Percentiles rank a stretch among this genome's conserved stretches.
Conservation (phyloP, 345 rosid species). For the Syzygium jambos region DNA sequence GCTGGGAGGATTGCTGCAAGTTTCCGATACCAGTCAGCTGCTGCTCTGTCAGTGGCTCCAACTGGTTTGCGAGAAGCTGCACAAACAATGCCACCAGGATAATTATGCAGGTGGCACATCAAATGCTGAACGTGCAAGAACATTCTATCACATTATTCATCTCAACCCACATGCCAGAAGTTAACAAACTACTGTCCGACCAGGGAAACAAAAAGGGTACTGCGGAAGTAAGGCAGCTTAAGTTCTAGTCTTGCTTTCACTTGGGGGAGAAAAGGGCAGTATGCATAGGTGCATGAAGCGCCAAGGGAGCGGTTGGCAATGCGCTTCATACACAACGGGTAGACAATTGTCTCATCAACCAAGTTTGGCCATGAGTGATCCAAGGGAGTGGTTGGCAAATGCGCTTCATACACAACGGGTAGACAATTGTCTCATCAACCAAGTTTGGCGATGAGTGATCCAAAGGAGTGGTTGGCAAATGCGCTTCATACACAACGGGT, state of each 20-base stretch:
- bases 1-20: constrained; percentile 96
- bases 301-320: background rate
- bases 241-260: background rate
- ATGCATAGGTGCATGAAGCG: background rate
- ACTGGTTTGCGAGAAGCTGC: constrained; percentile 82
- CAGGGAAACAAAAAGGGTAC: background rate
- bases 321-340: background rate
- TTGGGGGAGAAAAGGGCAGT: background rate
- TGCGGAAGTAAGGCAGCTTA: background rate
- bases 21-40: constrained; percentile 64
- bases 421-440: background rate
- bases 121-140: background rate
- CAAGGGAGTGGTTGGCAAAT: background rate
- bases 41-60: constrained; percentile 98
- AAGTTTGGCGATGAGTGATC: background rate
- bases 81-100: background rate
- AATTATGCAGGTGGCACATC: background rate
- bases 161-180: background rate
- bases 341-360: background rate
- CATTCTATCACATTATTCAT: background rate
- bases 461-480: background rate
- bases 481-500: background rate
- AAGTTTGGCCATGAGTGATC: background rate
- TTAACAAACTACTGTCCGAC: background rate
- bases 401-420: background rate